Conservation (phyloP, 2,329 filamentous ascomycete species). For the Stagonosporopsis rhizophila region DNA sequence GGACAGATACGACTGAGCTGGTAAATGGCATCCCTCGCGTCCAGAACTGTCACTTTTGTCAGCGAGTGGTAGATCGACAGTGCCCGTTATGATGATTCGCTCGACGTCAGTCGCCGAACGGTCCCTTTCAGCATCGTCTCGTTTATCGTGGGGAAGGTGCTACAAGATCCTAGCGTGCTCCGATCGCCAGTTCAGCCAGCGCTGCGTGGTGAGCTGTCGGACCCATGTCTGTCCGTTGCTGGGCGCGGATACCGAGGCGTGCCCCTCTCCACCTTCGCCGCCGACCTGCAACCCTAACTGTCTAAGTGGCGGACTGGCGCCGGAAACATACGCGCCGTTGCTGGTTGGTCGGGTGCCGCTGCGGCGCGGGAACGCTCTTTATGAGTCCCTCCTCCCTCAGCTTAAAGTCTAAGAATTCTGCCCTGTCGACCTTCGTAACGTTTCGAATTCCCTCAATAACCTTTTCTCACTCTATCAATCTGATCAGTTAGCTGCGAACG, state of each 20-base stretch:
- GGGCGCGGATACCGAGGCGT: constrained; percentile 15
- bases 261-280: constrained; percentile 9
- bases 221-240: constrained; percentile 14
- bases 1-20: not conserved
- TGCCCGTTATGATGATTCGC: constrained; percentile 1
- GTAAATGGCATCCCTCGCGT: not conserved
- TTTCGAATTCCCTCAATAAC: not conserved
- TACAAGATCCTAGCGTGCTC: constrained; percentile 32
- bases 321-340: constrained; percentile 11
- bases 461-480: not conserved
- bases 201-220: constrained; percentile 16
- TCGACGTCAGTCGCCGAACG: constrained; percentile 17
- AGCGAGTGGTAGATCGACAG: constrained; percentile 9
- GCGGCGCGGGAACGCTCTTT: constrained; percentile 8
- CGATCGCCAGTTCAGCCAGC: constrained; percentile 21
- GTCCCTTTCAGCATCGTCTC: constrained; percentile 21
- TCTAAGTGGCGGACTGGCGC: constrained; percentile 13
- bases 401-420: not conserved
- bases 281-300: constrained; percentile 17
- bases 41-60: constrained; percentile 12
- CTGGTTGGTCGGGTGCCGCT: constrained; percentile 8
- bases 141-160: constrained; percentile 31
- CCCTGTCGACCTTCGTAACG: not conserved
- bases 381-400: constrained; percentile 10
- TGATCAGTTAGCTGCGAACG: constrained; percentile 8